Base-by-base conservation (phyloP, 148 eudicot species). In the Tetragonia tetragonoides region DNA sequence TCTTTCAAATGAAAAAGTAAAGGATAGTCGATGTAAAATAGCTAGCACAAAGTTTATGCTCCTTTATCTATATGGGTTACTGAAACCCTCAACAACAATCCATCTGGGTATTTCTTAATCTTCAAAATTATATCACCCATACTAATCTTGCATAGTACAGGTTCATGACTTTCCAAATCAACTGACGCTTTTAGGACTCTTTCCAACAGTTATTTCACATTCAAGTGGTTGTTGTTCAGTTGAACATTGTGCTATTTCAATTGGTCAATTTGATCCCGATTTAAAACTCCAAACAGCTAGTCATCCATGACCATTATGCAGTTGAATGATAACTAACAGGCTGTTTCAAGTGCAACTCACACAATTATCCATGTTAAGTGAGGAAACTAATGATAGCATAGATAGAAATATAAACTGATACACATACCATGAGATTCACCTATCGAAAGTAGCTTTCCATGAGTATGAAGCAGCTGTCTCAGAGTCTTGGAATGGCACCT, bases 401-500 rank as follows among this genome's bases (percentile, higher is more conserved):
- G 62, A 75, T 3, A 73, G 46, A 66, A 56, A 17, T 34, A 53
- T 17, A 53, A 53, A 73, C 57, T 68, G 3, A 63, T 46, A 66
- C 38, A 72, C 87, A 34, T 83, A 95, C 99, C 99, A 86, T 89
- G 88, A 74, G 82, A 89, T 86, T 95, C 91, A 69, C 97, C 91
- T 42, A 95, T 79, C 7, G 97, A 90, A 16, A 91, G 84, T 78
- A 95, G 93, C 84, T 83, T 95, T 78, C 94, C 97, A 83, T 90
- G 82, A 65, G 83, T 82, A 68, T 88, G 89, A 62, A 95, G 95
- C 66, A 95, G 89, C 77, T 90, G 92, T 86, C 88, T 85, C 28
- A 95, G 83, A 54, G 96, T 95, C 79, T 89, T 93, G 10, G 97
- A 93, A 78, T 93, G 99, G 79, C 99, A 95, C 81, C 83, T 93